Base-by-base conservation (phyloP, 2,329 filamentous ascomycete species). In the Diaporthe vexans region DNA sequence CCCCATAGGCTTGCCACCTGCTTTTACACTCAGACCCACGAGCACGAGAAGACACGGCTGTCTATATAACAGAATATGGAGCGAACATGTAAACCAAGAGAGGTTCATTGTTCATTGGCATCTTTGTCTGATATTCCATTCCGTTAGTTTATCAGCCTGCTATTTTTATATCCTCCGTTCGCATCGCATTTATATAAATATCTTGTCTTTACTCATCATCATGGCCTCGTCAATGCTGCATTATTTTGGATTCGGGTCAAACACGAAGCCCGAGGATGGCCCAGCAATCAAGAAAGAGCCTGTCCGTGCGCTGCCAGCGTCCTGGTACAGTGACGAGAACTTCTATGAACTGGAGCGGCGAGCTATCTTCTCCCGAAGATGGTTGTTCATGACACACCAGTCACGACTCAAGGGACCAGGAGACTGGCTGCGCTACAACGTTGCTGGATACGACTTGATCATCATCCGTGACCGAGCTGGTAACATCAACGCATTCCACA, bases 301-400 rank as follows among this genome's bases (percentile, higher is more conserved):
- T 4, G 63, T 67, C 46, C 63, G 63, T n/a, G 63, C 63, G 15
- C 9, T 86, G 11, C 84, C 85, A 6, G 81, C 85, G 52, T 84
- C 84, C 76, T 86, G 84, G 85, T 86, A 85, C 77, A 81, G 80
- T 40, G 83, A 80, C 17, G 77, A 79, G 29, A 82, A 81, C 40
- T 83, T 86, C 78, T 87, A 85, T 75, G 81, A 86, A 74, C 80
- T 86, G 10, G 85, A 86, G 73, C 79, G 85, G 15, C 81, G 85
- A 10, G 83, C 85, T 29, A 84, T 86, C 59, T 86, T 86, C 76
- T 83, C 81, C 0, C 79, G 83, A 79, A 80, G 79, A 70, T 85
- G 84, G 84, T 73, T 84, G 13, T 80, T 81, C 33, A 76, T 84
- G 15, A 79, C 79, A 26, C 84, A 85, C 74, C 72, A 68, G 1